These are phyloP conservation scores for Daucus carota DNA, from an alignment of 129 eudicot species.

Conservation along the genomic window DH1_v3.0 NC_030382.2:58563501-58564000, in stretches of 20 bases:
- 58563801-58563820: slow-evolving; percentile 89
- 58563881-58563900: slow-evolving; percentile 79
- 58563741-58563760: slow-evolving; percentile 91
- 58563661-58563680: not conserved
- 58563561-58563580: not conserved
- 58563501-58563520: not conserved
- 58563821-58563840: slow-evolving; percentile 98
- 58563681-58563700: not conserved
- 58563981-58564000: not conserved
- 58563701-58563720: not conserved
- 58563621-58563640: not conserved
- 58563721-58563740: not conserved
- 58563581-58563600: too few relatives aligned
- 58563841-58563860: slow-evolving; percentile 89
- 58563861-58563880: slow-evolving; percentile 70
- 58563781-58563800: slow-evolving; percentile 78
- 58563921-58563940: slow-evolving; percentile 94
- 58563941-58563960: slow-evolving; percentile 89
- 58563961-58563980: not conserved
- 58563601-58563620: not conserved
- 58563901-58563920: slow-evolving; percentile 90
- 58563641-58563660: not conserved
- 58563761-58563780: slow-evolving; percentile 77
- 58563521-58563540: not conserved
- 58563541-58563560: not conserved